phyloP scores from a whole-genome alignment of 1,284 basidiomycete genomes.

The Moesziomyces sp. region DNA sequence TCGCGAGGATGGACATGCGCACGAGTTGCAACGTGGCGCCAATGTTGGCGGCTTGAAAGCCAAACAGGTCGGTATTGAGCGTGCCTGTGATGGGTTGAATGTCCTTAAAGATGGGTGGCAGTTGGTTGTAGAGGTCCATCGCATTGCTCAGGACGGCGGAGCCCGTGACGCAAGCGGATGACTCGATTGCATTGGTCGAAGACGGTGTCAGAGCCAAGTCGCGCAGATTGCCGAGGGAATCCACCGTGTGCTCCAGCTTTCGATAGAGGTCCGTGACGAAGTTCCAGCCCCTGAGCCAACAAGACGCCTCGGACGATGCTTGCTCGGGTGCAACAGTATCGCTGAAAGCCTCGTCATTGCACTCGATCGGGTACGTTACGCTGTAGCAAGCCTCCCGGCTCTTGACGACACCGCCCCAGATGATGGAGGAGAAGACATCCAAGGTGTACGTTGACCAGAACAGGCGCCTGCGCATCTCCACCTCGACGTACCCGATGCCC shows the following conservation, averaged over 20 bases:
- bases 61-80: neutral
- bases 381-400: neutral
- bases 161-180: neutral
- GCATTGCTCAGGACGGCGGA: neutral
- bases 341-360: slow-evolving; percentile 1
- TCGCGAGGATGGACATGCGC: neutral
- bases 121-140: neutral
- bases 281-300: neutral
- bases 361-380: neutral
- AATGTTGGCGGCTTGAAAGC: slow-evolving; percentile 1
- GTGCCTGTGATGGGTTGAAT: neutral
- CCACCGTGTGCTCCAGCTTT: slow-evolving; percentile 1
- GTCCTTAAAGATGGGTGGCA: neutral
- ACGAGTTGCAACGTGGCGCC: neutral
- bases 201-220: neutral
- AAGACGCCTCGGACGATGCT: neutral
- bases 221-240: neutral
- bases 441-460: slow-evolving; percentile 1
- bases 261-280: slow-evolving; percentile 1
- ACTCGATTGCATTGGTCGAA: neutral
- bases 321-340: neutral
- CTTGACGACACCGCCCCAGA: neutral
- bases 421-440: neutral
- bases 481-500: neutral
- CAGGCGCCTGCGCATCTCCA: neutral